These are phyloP conservation scores for Thermothelomyces thermophilus DNA, from an alignment of 2,329 filamentous ascomycete genomes.

Conservation along the genomic window DNA sequence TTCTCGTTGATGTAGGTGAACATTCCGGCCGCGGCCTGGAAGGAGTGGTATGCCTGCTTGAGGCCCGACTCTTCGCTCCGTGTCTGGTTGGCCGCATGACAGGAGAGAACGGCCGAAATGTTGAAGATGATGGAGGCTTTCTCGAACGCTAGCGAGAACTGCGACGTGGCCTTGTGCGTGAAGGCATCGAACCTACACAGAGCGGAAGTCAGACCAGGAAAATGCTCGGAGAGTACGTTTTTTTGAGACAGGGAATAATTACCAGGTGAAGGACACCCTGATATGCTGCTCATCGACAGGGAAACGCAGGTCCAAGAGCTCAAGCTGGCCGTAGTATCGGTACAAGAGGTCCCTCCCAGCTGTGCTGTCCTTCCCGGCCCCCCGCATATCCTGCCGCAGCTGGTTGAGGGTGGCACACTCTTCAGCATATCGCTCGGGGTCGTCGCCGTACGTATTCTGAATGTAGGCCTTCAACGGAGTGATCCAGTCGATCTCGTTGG, in stretches of 20 bases:
- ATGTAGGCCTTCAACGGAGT: constrained; percentile 89
- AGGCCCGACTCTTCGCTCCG: constrained; percentile 85
- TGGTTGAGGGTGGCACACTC: constrained; percentile 93
- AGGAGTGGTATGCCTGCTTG: constrained; percentile 96
- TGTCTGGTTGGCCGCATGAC: constrained; percentile 89
- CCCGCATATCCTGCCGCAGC: constrained; percentile 95
- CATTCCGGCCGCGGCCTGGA: constrained; percentile 97
- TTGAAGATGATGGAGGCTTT: constrained; percentile 99
- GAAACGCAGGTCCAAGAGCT: constrained; percentile 88
- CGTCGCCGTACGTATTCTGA: constrained; percentile 86
- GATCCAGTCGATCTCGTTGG: constrained; percentile 98
- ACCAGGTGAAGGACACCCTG: constrained; percentile 99
- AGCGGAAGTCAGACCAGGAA: constrained; percentile 17
- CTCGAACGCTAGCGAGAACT: constrained; percentile 94
- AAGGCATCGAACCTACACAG: constrained; percentile 89
- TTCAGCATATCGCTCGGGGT: constrained; percentile 90
- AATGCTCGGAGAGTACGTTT: neutral
- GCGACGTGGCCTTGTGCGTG: constrained; percentile 92
- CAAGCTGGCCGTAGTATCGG: constrained; percentile 94
- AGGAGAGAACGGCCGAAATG: constrained; percentile 93
- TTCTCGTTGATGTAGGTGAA: constrained; percentile 99
- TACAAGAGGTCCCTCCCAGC: constrained; percentile 90
- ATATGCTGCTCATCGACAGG: constrained; percentile 98
- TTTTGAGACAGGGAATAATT: constrained; percentile 23
- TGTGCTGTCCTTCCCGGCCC: constrained; percentile 92